Base-by-base conservation (phyloP, 2,329 filamentous ascomycete genomes). In the Fusarium papillatum region DNA sequence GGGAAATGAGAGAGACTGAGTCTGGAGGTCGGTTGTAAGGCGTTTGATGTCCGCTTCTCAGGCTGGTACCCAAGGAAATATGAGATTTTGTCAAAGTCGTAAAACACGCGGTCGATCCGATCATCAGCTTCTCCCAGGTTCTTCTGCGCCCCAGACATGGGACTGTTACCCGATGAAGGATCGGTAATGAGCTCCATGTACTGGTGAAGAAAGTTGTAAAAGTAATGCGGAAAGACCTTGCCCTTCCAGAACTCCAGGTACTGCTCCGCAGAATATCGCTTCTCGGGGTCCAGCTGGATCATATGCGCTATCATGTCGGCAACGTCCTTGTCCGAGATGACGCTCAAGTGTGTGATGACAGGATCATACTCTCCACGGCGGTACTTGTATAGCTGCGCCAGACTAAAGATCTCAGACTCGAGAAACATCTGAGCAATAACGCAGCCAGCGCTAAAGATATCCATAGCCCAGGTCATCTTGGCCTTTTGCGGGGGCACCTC, bases 141-240 rank as follows among this genome's bases (percentile, higher is more conserved):
- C 75, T 90, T 92, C 41, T 80, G 76, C 14, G 91, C 89, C 2
- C 93, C 91, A 13, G 93, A 93, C 50, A 95, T 89, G 14, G 93
- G 90, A 64, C 90, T 92, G 75, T 94, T 93, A 1, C 95, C 95
- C 2, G 95, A 95, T 0, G 94, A 95, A 0, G 96, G 94, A 82
- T 98, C 95, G 6, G 97, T 98, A 73, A 99, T 95, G 66, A 98
- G 90, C 77, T 95, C 95, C 95, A 99, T 98, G 82, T 99, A 98
- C 80, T 98, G 96, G 82, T 99, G 97, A 38, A 99, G 88, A 81
- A 99, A 98, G 81, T 92, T 97, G 87, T 98, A 98, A 80, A 99
- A 99, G 84, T 99, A 99, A 69, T 95, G 92, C 0, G 97, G 97
- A 75, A 99, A 99, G 5, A 96, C 95, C 81, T 96, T 98, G 59